These are phyloP conservation scores for Stephania cephalantha DNA, from an alignment of 164 flowering plant species.

Conservation along the genomic window DNA sequence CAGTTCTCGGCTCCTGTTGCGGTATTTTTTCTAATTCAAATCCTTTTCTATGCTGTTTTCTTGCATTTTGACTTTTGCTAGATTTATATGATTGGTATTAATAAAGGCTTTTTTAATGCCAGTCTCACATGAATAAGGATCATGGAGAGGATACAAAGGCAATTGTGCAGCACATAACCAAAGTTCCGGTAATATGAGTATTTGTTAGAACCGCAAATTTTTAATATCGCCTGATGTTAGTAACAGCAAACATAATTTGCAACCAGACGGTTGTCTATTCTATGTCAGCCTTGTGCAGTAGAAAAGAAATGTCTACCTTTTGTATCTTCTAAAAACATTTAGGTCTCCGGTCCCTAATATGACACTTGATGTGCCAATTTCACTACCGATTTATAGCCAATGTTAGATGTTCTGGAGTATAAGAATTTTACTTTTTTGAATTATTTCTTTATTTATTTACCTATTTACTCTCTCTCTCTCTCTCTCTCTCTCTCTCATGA, in stretches of 20 bases:
- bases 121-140: slow-evolving; percentile 97
- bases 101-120: slow-evolving; percentile 8
- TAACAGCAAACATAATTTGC: background rate
- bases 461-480: background rate
- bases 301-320: background rate
- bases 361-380: background rate
- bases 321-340: too few relatives aligned
- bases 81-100: background rate
- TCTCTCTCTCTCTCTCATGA: background rate
- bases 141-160: slow-evolving; percentile 84
- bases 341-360: background rate
- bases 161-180: slow-evolving; percentile 74
- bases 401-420: background rate
- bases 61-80: slow-evolving; percentile 3
- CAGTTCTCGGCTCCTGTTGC: slow-evolving; percentile 80
- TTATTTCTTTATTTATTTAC: background rate
- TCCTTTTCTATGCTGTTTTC: background rate
- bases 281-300: background rate
- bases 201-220: background rate
- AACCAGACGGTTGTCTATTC: background rate
- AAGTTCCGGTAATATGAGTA: slow-evolving; percentile 34
- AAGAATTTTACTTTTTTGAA: background rate
- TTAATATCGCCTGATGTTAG: background rate
- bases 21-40: slow-evolving; percentile 33
- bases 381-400: background rate